A percentile compares a stretch with the other conserved stretches of the same genome.
Evolutionary conservation across 2,329 filamentous ascomycete genomes (phyloP).

Genomic region (Pseudocercospora crystallina): DNA sequence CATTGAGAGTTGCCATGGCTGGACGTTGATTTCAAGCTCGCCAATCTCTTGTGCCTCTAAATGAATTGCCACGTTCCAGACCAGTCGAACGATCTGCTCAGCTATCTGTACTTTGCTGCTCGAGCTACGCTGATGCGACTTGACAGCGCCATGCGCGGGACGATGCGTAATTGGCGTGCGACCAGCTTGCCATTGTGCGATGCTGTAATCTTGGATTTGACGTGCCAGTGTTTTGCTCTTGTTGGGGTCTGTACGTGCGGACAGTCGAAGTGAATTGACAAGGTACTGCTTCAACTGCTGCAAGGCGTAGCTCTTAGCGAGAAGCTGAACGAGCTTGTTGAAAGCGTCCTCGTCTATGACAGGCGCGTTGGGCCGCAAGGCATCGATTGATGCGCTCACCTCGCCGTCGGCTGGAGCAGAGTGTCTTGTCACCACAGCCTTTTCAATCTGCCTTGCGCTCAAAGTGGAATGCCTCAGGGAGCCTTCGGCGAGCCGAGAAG

Average conservation of each 20-base stretch:
- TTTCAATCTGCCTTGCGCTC: slow-evolving; percentile 26
- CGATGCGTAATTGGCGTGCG: slow-evolving; percentile 26
- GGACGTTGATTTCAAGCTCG: slow-evolving; percentile 29
- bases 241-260: too few relatives aligned
- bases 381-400: slow-evolving; percentile 31
- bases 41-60: slow-evolving; percentile 29
- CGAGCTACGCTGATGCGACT: background rate
- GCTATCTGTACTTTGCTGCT: slow-evolving; percentile 17
- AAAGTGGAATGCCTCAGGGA: slow-evolving; percentile 9
- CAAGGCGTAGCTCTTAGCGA: slow-evolving; percentile 27
- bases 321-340: slow-evolving; percentile 17
- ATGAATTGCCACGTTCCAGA: slow-evolving; percentile 27
- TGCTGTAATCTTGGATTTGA: too few relatives aligned
- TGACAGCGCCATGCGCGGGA: background rate
- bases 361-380: slow-evolving; percentile 22
- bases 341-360: slow-evolving; percentile 26
- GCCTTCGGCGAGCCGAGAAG: background rate
- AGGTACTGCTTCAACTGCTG: slow-evolving; percentile 29
- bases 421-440: slow-evolving; percentile 17
- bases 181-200: slow-evolving; percentile 26
- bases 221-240: too few relatives aligned
- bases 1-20: slow-evolving; percentile 30
- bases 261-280: background rate
- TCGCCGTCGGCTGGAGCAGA: slow-evolving; percentile 26
- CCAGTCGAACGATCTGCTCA: slow-evolving; percentile 30